These are phyloP conservation scores for Verticillium nubilum DNA, from an alignment of 2,329 filamentous ascomycete species.

Conservation along the genomic window DNA sequence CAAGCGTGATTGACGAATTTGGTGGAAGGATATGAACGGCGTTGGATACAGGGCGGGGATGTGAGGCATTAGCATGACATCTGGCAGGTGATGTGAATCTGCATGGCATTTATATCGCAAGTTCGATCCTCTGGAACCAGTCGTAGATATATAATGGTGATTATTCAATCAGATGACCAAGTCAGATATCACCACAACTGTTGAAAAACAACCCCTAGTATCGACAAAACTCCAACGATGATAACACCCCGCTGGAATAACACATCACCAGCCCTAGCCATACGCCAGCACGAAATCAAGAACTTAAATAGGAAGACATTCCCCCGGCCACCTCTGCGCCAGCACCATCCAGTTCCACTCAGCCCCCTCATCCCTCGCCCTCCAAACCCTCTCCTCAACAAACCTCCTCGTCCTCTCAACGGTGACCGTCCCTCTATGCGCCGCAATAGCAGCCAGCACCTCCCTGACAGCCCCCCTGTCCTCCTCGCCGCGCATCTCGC, in stretches of 20 bases:
- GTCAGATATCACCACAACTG: no score
- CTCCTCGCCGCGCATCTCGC: conserved; percentile 16
- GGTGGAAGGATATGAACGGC: neutral
- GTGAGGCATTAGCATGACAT: no score
- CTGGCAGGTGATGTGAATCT: no score
- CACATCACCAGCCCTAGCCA: no score
- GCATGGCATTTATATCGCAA: no score
- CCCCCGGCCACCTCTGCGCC: conserved; percentile 18
- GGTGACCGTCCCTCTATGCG: conserved; percentile 19
- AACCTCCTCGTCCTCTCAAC: conserved; percentile 18
- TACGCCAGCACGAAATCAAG: conserved; percentile 3
- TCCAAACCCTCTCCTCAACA: conserved; percentile 20
- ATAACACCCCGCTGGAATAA: no score
- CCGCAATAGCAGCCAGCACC: conserved; percentile 19
- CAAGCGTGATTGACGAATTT: conserved; percentile 13
- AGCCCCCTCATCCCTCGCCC: conserved; percentile 16
- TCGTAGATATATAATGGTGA: no score
- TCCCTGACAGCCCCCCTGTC: conserved; percentile 17
- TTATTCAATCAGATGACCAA: no score
- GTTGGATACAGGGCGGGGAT: neutral
- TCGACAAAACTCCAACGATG: no score
- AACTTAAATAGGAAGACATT: conserved; percentile 24
- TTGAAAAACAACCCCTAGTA: no score
- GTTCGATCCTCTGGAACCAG: no score
- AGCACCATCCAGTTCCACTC: conserved; percentile 24